Evolutionary conservation across 2,329 filamentous ascomycete species (phyloP).

Genomic region (Plectosphaerella cucumerina): DNA sequence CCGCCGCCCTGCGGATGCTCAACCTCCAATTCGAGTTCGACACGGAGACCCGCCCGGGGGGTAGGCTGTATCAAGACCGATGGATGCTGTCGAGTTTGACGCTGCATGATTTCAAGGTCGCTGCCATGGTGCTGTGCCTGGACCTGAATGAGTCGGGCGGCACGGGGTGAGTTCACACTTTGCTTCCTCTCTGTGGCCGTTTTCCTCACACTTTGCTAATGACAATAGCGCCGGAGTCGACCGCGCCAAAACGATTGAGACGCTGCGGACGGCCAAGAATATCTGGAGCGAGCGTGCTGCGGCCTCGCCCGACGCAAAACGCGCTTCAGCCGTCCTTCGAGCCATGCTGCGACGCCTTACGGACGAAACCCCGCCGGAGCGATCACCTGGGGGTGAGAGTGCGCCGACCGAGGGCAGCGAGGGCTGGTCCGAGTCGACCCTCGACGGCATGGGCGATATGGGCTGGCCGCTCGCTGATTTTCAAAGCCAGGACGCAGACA

Average conservation of each 20-base stretch:
- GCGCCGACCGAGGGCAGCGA: too few relatives aligned
- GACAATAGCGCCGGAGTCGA: constrained; percentile 15
- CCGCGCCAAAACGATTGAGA: constrained; percentile 26
- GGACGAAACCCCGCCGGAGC: too few relatives aligned
- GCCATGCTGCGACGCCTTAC: constrained; percentile 27
- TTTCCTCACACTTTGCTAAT: constrained; percentile 1
- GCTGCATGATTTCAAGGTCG: constrained; percentile 54
- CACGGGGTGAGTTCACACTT: constrained; percentile 25
- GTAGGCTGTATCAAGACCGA: constrained; percentile 45
- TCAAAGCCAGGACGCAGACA: too few relatives aligned
- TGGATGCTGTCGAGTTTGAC: constrained; percentile 51
- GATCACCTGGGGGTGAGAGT: too few relatives aligned
- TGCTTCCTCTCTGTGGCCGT: constrained; percentile 13
- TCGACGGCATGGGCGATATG: too few relatives aligned
- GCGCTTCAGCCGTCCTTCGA: constrained; percentile 36
- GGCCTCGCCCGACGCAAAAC: constrained; percentile 34
- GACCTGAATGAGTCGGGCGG: constrained; percentile 37
- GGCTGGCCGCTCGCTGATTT: too few relatives aligned
- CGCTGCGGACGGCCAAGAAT: constrained; percentile 33
- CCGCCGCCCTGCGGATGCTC: constrained; percentile 38
- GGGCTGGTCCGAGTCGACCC: too few relatives aligned
- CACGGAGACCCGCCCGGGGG: constrained; percentile 40
- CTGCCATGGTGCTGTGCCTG: constrained; percentile 55
- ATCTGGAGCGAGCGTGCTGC: constrained; percentile 36
- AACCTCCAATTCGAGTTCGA: constrained; percentile 44